Conservation (phyloP, 2,329 filamentous ascomycete genomes). For the Blastomyces parvus region DNA sequence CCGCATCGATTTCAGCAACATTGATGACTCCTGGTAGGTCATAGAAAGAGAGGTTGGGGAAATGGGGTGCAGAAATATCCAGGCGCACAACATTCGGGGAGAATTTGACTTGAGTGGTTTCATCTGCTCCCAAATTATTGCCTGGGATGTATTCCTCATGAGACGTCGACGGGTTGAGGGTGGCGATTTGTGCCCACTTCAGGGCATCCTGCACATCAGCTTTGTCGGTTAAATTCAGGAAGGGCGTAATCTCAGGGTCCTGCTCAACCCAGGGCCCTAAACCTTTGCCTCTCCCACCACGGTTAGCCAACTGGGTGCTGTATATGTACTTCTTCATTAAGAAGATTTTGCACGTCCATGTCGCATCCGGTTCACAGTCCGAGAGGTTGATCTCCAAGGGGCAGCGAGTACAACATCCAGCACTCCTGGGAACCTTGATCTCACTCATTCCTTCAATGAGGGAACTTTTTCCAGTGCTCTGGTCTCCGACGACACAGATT, state of each 20-base stretch:
- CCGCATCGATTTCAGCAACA: slow-evolving; percentile 53
- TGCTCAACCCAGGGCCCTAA: slow-evolving; percentile 58
- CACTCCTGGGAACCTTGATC: slow-evolving; percentile 60
- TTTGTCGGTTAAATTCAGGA: slow-evolving; percentile 55
- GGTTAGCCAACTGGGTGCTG: slow-evolving; percentile 23
- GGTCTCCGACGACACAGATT: slow-evolving; percentile 74
- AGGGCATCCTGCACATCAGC: slow-evolving; percentile 57
- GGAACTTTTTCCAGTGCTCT: slow-evolving; percentile 73
- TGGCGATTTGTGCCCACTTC: slow-evolving; percentile 65
- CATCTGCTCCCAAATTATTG: slow-evolving; percentile 30
- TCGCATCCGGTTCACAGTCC: slow-evolving; percentile 34
- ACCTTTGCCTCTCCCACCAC: slow-evolving; percentile 43
- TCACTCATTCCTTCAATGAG: slow-evolving; percentile 53
- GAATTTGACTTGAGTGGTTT: slow-evolving; percentile 51
- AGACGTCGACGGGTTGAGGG: slow-evolving; percentile 56
- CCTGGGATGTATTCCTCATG: slow-evolving; percentile 48
- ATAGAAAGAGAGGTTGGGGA: slow-evolving; percentile 71
- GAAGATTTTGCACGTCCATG: slow-evolving; percentile 59
- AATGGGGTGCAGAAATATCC: slow-evolving; percentile 59
- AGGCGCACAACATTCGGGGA: slow-evolving; percentile 73
- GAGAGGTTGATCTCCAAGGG: slow-evolving; percentile 70
- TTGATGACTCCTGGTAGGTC: slow-evolving; percentile 78
- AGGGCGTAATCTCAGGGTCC: slow-evolving; percentile 43
- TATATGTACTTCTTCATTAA: slow-evolving; percentile 58
- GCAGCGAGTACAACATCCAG: slow-evolving; percentile 68